Evolutionary conservation across 495 filamentous ascomycete species (phyloP).

Genomic region (Penicillium cataractarum): DNA sequence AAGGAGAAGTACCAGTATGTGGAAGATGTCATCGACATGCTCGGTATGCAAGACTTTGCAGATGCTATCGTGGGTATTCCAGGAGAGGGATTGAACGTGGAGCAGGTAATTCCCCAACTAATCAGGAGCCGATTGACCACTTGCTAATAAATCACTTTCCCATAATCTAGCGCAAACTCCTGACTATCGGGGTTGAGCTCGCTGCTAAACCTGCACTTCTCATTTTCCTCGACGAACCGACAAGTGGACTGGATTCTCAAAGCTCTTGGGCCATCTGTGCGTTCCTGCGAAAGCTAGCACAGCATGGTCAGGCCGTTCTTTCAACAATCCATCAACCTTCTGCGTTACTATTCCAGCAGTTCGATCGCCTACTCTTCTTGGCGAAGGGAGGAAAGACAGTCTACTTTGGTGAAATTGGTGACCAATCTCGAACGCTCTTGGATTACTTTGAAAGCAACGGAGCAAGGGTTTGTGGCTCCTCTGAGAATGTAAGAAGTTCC

Average conservation of each 20-base stretch:
- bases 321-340: constrained; percentile 96
- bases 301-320: constrained; percentile 84
- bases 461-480: constrained; percentile 66
- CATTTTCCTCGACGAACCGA: constrained; percentile 94
- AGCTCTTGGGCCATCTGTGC: constrained; percentile 83
- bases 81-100: constrained; percentile 77
- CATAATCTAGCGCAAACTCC: constrained; percentile 35
- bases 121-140: background rate
- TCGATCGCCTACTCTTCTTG: constrained; percentile 86
- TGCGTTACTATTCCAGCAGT: constrained; percentile 88
- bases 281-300: constrained; percentile 83
- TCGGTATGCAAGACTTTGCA: constrained; percentile 53
- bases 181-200: constrained; percentile 91
- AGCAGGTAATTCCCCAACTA: constrained; percentile 58
- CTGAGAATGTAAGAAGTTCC: constrained; percentile 72
- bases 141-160: background rate
- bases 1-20: constrained; percentile 55
- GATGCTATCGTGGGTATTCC: constrained; percentile 50
- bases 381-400: constrained; percentile 80
- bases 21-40: constrained; percentile 56
- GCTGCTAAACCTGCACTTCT: constrained; percentile 88
- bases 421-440: constrained; percentile 69
- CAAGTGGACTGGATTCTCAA: constrained; percentile 82
- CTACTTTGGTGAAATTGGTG: constrained; percentile 88
- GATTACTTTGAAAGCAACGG: constrained; percentile 80